Evolutionary conservation across 139 green algal genomes (phyloP), one percentile per base, ranked within the genome.

Genomic region (Picochlorum sp.): DNA sequence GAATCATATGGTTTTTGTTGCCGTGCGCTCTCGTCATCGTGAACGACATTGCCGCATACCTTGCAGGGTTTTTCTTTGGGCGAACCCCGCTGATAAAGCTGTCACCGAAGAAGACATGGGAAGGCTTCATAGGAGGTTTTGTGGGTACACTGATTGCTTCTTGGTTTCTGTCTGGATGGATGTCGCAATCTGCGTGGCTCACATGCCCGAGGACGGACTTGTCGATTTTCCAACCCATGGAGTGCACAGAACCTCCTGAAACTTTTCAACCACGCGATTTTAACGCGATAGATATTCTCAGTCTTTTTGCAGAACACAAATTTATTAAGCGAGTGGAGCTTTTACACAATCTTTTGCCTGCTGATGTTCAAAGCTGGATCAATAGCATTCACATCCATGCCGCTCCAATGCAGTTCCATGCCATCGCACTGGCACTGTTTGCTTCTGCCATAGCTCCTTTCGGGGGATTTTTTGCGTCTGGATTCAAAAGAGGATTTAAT

Each of bases 31-130:
- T 98, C 13, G 90, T 98, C 72, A 94, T 97, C 54, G 76, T 88
- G 51, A 98, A 98, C 65, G 93, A 98, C 84, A 96, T 96, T 64
- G 86, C 78, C 51, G 94, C 92, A 4, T 99, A 98, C 78, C 69
- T 97, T 10, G 81, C 82, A 54, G 94, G 92, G 1, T 90, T 96
- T 67, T 89, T 91, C 68, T 96, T 92, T 49, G 94, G 94, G 15
- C 77, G 88, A 54, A 97, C 92, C 18, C 92, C 90, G 24, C 82
- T 99, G 31, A 98, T 99, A 60, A 91, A 94, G 71, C 81, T 99
- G 55, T 97, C 90, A 0, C 94, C 94, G 52, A 98, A 98, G 70
- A 99, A 99, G 86, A 99, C 94, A 0, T 97, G 89, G 92, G 94
- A 99, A 80, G 94, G 94, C 18, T 99, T 98, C 66, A 72, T 98